phyloP scores from a whole-genome alignment of 2,329 filamentous ascomycete genomes.

The Alternaria angustiovoidea region DNA sequence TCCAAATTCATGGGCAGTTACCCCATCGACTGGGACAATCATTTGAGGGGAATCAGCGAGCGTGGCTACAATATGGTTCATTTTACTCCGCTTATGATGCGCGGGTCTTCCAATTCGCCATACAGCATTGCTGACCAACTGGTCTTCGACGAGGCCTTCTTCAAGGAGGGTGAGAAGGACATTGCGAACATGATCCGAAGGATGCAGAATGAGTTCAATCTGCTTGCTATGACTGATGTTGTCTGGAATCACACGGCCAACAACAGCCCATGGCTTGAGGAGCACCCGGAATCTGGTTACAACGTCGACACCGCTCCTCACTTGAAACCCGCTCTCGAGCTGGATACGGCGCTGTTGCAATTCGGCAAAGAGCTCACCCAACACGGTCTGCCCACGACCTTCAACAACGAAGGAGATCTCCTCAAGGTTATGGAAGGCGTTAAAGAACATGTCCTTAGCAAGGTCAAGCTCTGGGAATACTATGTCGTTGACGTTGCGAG shows the following conservation, averaged over 20 bases:
- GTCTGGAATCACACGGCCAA: conserved; percentile 98
- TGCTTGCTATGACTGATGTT: conserved; percentile 92
- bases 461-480: conserved; percentile 89
- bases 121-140: conserved; percentile 97
- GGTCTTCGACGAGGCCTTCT: conserved; percentile 80
- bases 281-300: conserved; percentile 95
- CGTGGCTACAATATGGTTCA: conserved; percentile 99
- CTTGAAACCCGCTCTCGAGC: conserved; percentile 71
- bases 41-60: conserved; percentile 85
- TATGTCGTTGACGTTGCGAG: conserved; percentile 83
- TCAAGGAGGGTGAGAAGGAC: conserved; percentile 85
- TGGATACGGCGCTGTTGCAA: conserved; percentile 77
- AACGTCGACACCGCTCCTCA: conserved; percentile 88
- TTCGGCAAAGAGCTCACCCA: conserved; percentile 69
- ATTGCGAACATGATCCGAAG: conserved; percentile 77
- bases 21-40: conserved; percentile 87
- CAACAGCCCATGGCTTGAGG: conserved; percentile 92
- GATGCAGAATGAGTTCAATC: conserved; percentile 83
- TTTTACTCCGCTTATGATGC: conserved; percentile 90
- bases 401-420: conserved; percentile 76
- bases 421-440: conserved; percentile 82
- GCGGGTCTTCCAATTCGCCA: conserved; percentile 91
- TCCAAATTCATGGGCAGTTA: conserved; percentile 99
- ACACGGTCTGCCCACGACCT: conserved; percentile 77
- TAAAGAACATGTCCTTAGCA: conserved; percentile 79